A percentile compares a stretch with the other conserved stretches of the same genome.
These are phyloP conservation scores for Fusarium kyushuense DNA, from an alignment of 2,329 filamentous ascomycete genomes.

Conservation along the genomic window DNA sequence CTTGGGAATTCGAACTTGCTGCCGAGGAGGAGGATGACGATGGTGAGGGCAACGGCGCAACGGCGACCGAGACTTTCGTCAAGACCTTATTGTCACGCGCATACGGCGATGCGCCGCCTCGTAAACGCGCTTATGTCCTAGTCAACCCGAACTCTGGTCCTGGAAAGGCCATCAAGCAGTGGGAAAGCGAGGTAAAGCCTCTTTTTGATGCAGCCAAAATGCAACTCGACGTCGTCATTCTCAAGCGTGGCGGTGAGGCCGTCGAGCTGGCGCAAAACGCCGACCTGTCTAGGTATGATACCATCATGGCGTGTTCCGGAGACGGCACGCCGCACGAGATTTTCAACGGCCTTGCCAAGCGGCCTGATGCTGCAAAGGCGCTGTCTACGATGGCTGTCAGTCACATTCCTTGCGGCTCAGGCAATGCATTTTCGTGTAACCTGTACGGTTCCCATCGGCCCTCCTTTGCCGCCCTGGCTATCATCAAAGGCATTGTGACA, in stretches of 20 bases:
- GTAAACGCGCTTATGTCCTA: constrained; percentile 85
- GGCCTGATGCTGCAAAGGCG: constrained; percentile 79
- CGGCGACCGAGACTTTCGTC: constrained; percentile 71
- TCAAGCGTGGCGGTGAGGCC: constrained; percentile 80
- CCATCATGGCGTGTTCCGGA: constrained; percentile 88
- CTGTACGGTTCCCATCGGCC: constrained; percentile 83
- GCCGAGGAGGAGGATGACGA: constrained; percentile 7
- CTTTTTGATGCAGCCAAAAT: constrained; percentile 86
- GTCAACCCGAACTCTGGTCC: constrained; percentile 93
- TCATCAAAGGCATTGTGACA: constrained; percentile 89
- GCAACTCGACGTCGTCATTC: constrained; percentile 77
- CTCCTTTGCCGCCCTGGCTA: constrained; percentile 80
- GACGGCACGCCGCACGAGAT: constrained; percentile 94
- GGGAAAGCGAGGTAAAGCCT: constrained; percentile 80
- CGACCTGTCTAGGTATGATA: constrained; percentile 84
- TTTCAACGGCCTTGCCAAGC: constrained; percentile 89
- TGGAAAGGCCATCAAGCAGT: constrained; percentile 78
- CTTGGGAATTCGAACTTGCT: constrained; percentile 65
- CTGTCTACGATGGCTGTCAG: constrained; percentile 82
- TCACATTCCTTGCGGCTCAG: constrained; percentile 91
- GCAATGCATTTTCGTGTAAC: constrained; percentile 94
- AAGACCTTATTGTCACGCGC: constrained; percentile 74
- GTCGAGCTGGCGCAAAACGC: constrained; percentile 79
- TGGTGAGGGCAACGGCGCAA: constrained; percentile 39
- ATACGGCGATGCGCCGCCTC: constrained; percentile 75